phyloP scores from a whole-genome alignment of 768 basidiomycete genomes.

The Pleurotus cornucopiae region DNA sequence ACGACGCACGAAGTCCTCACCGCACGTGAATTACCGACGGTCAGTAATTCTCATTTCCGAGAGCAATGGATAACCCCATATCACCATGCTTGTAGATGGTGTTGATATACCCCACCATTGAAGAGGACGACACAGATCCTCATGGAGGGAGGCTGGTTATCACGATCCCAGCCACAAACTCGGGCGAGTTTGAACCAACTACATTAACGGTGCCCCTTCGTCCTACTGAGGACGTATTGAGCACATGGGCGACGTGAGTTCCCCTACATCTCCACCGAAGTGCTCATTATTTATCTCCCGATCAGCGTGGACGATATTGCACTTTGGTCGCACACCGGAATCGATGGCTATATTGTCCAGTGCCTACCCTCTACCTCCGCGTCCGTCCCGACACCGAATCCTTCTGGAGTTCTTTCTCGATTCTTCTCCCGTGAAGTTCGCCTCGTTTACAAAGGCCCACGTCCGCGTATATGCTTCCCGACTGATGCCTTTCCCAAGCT shows the following conservation, averaged over 20 bases:
- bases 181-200: slow-evolving; percentile 36
- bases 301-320: slow-evolving; percentile 49
- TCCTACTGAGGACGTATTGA: slow-evolving; percentile 44
- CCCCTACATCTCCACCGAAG: neutral
- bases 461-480: slow-evolving; percentile 43
- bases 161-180: slow-evolving; percentile 50
- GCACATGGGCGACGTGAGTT: slow-evolving; percentile 55
- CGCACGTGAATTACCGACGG: slow-evolving; percentile 62
- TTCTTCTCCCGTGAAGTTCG: slow-evolving; percentile 61
- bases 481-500: slow-evolving; percentile 56
- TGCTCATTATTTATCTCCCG: neutral
- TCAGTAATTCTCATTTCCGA: slow-evolving; percentile 18
- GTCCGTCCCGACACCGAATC: slow-evolving; percentile 27
- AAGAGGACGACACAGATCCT: slow-evolving; percentile 37
- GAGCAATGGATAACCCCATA: neutral
- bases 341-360: slow-evolving; percentile 63
- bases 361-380: slow-evolving; percentile 23
- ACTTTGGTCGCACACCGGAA: slow-evolving; percentile 39
- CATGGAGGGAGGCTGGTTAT: slow-evolving; percentile 49
- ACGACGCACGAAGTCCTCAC: slow-evolving; percentile 54
- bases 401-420: slow-evolving; percentile 52
- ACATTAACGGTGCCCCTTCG: slow-evolving; percentile 56
- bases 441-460: slow-evolving; percentile 64
- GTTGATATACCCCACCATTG: slow-evolving; percentile 55
- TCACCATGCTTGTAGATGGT: slow-evolving; percentile 46